A percentile compares a stretch with the other conserved stretches of the same genome.
phyloP scores from a whole-genome alignment of 2,329 filamentous ascomycete species.

The Delphinella strobiligena region DNA sequence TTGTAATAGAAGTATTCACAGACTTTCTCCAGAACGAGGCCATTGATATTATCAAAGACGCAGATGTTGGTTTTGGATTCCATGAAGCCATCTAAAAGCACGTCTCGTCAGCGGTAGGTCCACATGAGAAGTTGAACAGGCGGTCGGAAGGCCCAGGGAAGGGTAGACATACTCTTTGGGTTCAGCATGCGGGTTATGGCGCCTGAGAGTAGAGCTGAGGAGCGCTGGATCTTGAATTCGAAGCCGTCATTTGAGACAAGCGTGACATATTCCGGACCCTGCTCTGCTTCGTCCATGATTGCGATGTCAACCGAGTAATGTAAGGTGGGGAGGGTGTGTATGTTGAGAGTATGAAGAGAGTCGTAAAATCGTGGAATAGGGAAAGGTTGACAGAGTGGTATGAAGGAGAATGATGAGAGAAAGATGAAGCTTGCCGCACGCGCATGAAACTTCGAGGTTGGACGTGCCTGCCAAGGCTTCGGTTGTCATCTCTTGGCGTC shows the following conservation, averaged over 20 bases:
- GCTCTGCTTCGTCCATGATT: constrained; percentile 4
- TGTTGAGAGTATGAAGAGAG: no score
- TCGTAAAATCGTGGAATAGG: no score
- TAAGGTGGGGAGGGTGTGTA: no score
- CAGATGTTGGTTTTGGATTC: constrained; percentile 56
- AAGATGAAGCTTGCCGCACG: no score
- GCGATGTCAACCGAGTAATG: no score
- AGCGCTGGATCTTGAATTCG: constrained; percentile 63
- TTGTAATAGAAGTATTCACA: constrained; percentile 78
- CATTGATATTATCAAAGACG: constrained; percentile 60
- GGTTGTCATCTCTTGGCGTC: no score
- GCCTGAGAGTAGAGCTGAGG: constrained; percentile 57
- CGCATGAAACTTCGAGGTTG: no score
- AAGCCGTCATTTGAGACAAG: constrained; percentile 64
- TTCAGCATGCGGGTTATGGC: constrained; percentile 67
- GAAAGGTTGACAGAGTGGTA: no score
- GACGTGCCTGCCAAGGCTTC: no score
- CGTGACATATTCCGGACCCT: constrained; percentile 53
- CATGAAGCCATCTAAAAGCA: constrained; percentile 43
- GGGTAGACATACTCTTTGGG: constrained; percentile 43
- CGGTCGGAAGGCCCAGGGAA: not conserved
- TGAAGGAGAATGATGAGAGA: no score
- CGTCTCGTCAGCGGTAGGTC: not conserved
- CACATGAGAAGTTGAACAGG: not conserved
- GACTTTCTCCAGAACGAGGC: constrained; percentile 64